phyloP scores from a whole-genome alignment of 2,329 filamentous ascomycete species.

The Beauveria bassiana region DNA sequence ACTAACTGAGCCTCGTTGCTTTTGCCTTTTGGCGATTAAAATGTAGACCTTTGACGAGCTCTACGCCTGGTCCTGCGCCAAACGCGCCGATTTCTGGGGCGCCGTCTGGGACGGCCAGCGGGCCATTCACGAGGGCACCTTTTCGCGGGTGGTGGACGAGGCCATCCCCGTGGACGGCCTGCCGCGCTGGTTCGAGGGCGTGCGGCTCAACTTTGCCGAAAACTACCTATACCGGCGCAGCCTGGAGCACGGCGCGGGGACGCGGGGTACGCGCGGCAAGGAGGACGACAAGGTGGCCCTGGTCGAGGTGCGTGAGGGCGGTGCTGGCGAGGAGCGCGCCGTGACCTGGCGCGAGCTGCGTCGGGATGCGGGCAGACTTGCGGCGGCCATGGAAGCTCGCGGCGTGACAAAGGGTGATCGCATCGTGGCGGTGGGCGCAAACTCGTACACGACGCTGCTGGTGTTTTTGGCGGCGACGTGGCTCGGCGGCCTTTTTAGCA shows the following conservation, averaged over 20 bases:
- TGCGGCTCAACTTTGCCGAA: constrained; percentile 70
- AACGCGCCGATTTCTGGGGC: constrained; percentile 57
- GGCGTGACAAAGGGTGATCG: constrained; percentile 67
- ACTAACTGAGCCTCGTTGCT: too few relatives aligned
- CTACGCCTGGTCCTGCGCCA: constrained; percentile 58
- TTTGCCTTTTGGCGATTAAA: too few relatives aligned
- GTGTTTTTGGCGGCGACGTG: constrained; percentile 63
- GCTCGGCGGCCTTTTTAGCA: constrained; percentile 69
- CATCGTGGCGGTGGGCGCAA: constrained; percentile 66
- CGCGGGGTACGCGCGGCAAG: constrained; percentile 51
- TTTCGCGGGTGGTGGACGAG: constrained; percentile 59
- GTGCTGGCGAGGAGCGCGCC: constrained; percentile 41
- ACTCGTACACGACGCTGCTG: constrained; percentile 65
- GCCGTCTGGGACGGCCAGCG: constrained; percentile 53
- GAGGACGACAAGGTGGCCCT: constrained; percentile 63
- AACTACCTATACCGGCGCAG: constrained; percentile 61
- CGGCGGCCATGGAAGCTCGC: constrained; percentile 56
- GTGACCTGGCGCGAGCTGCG: constrained; percentile 64
- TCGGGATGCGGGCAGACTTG: constrained; percentile 46
- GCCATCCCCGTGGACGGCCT: constrained; percentile 60
- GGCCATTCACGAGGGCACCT: constrained; percentile 56
- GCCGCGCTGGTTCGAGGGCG: constrained; percentile 70
- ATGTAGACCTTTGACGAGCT: constrained; percentile 59
- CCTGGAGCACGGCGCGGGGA: constrained; percentile 31
- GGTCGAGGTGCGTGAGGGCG: constrained; percentile 66